Base-by-base conservation (phyloP, 2,329 filamentous ascomycete species). In the Phyllosticta paracitricarpa region DNA sequence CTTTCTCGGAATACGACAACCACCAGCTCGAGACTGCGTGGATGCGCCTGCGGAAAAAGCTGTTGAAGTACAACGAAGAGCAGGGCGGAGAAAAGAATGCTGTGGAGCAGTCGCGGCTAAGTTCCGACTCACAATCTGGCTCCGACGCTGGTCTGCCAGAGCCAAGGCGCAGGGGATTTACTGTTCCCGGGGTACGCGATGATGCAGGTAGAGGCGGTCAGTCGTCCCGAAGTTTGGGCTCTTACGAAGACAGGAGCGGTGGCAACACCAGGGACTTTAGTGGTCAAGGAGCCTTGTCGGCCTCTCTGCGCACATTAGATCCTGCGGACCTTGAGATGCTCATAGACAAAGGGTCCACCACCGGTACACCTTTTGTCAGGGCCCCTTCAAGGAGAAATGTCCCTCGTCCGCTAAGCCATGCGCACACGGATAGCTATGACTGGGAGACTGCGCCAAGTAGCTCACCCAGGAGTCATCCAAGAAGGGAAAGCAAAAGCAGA, bases 1-100 rank as follows among this genome's bases (percentile, higher is more conserved):
- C 91, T 0, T 96, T 96, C 73, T 88, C 89, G 0, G 80, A 80
- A 4, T 85, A 84, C 62, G 91, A 96, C 75, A 95, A 93, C 66
- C 84, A 86, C 66, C 85, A 87, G 2, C 78, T 96, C 12, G 90
- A 96, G 71, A 83, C 85, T 65, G 84, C 89, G 40, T 96, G 92
- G 89, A 75, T 86, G 53, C 76, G 79, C 17, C 78, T 94, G 17
- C 79, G 33, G 72, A 79, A 62, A 71, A 78, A 64, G 77, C 82
- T 72, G 70, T 76, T 63, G 70, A 75, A 64, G 77, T 79, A 72
- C 60, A 71, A 71, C 57, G 72, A 75, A 64, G 72, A 74, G 61
- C 62, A 70, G 14, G 69, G 64, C 30, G 51, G 71, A 1, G 72
- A 75, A 65, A 75, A 74, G 64, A 64, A 66, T 54, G 30, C 24